phyloP scores from a whole-genome alignment of 2,329 filamentous ascomycete species.

The Colletotrichum graminicola region DNA sequence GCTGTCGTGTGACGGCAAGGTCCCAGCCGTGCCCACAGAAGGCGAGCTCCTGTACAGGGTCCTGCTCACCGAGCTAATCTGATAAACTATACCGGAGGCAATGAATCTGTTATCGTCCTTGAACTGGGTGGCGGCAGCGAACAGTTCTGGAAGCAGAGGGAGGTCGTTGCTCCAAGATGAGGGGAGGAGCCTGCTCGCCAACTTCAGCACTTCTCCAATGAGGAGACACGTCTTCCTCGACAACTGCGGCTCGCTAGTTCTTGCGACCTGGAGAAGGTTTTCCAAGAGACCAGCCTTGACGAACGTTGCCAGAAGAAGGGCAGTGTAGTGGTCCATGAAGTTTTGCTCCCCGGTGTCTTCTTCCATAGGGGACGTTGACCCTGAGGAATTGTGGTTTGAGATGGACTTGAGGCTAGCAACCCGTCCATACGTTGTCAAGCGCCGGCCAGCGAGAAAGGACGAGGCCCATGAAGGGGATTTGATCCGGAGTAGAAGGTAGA shows the following conservation, averaged over 20 bases:
- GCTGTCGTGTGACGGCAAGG: conserved; percentile 58
- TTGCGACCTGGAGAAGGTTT: conserved; percentile 72
- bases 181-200: conserved; percentile 88
- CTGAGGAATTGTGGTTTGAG: conserved; percentile 51
- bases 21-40: conserved; percentile 51
- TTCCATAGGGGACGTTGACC: conserved; percentile 62
- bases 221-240: conserved; percentile 91
- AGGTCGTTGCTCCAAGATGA: conserved; percentile 84
- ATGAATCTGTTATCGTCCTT: conserved; percentile 79
- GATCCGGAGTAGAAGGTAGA: conserved; percentile 85
- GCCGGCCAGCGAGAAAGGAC: conserved; percentile 90
- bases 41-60: conserved; percentile 85
- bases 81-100: conserved; percentile 92
- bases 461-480: conserved; percentile 96
- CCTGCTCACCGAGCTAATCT: conserved; percentile 96
- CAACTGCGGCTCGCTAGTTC: conserved; percentile 74
- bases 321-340: conserved; percentile 93
- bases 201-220: conserved; percentile 90
- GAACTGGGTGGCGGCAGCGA: conserved; percentile 81
- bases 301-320: conserved; percentile 86
- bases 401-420: conserved; percentile 85
- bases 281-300: conserved; percentile 82
- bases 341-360: conserved; percentile 81
- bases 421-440: conserved; percentile 95
- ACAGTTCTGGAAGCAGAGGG: conserved; percentile 88